Base-by-base conservation (phyloP, 2,329 filamentous ascomycete species). In the Zasmidium angulare region DNA sequence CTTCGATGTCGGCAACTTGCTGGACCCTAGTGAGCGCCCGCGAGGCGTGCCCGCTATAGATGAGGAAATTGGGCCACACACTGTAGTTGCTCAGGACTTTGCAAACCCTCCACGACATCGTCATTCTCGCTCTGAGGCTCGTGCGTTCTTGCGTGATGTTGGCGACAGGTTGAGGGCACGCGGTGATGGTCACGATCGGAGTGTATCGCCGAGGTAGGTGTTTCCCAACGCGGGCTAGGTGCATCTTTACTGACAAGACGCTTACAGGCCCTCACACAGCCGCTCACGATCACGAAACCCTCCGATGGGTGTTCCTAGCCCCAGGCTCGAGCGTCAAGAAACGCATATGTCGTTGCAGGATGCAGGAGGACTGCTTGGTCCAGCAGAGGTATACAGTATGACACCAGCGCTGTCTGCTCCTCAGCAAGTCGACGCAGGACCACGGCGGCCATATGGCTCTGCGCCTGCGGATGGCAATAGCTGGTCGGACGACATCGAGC, bases 1-100 rank as follows among this genome's bases (percentile, higher is more conserved):
- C 73, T 92, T 93, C 68, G 93, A 96, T 66, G 88, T 92, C 1
- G 91, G 91, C 21, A 90, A 90, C 0, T 77, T 96, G 0, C 77
- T 96, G 0, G 85, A 88, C 3, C 81, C 80, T 19, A 81, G 81
- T 63, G 75, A 72, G 46, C 59, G 40, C 54, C 66, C 66, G n/a
- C 50, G 50, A 46, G 60, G 56, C 46, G 11, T 17, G 3, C 59
- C 65, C 23, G 47, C 64, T 69, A 89, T 87, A 60, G 88, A 90
- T 61, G 80, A 90, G 60, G 80, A 90, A 69, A 89, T 87, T 11
- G 60, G 51, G 7, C 58, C 55, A 4, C 70, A 64, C 11, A 21
- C 74, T 68, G 36, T 74, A 70, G 46, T 50, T 72, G 74, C 29
- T 11, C 74, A 79, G 47, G 78, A 80, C 60, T 80, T 80, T 57